Conservation (phyloP, 495 filamentous ascomycete species). For the Barbatosphaeria neglecta region DNA sequence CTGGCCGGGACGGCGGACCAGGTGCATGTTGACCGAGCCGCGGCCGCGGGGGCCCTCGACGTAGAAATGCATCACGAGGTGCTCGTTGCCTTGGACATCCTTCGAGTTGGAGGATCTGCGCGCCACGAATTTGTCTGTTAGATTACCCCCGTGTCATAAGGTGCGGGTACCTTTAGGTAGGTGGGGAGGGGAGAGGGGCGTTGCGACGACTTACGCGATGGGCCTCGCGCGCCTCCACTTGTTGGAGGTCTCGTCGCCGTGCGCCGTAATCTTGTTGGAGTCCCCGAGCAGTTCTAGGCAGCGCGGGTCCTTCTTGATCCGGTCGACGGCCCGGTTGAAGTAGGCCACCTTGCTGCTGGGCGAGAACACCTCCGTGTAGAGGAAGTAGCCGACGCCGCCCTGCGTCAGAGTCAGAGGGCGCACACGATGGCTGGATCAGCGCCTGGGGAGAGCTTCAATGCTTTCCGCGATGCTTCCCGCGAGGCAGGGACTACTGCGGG, state of each 20-base stretch:
- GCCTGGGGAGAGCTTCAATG: too few relatives aligned
- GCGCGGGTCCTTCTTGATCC: conserved; percentile 57
- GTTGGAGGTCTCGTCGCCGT: conserved; percentile 71
- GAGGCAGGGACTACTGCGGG: neutral
- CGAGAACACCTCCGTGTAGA: conserved; percentile 81
- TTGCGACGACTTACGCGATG: conserved; percentile 62
- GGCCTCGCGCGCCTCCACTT: conserved; percentile 78
- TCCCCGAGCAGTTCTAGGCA: conserved; percentile 68
- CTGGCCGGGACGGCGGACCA: conserved; percentile 50
- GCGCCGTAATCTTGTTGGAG: conserved; percentile 63
- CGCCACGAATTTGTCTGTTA: too few relatives aligned
- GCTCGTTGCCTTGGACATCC: conserved; percentile 66
- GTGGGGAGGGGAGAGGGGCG: too few relatives aligned
- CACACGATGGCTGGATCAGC: too few relatives aligned
- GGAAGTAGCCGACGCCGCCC: conserved; percentile 63
- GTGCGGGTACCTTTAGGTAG: too few relatives aligned
- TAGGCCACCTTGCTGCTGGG: conserved; percentile 73
- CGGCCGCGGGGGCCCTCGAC: conserved; percentile 71
- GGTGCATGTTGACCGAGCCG: conserved; percentile 66
- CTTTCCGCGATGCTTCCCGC: neutral
- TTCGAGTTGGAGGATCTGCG: conserved; percentile 51
- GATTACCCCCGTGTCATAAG: too few relatives aligned
- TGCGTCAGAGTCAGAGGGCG: too few relatives aligned
- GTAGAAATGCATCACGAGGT: conserved; percentile 81
- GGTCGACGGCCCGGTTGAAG: conserved; percentile 78